Conservation (phyloP, 1,284 basidiomycete species). For the Phenoliferia sp. region DNA sequence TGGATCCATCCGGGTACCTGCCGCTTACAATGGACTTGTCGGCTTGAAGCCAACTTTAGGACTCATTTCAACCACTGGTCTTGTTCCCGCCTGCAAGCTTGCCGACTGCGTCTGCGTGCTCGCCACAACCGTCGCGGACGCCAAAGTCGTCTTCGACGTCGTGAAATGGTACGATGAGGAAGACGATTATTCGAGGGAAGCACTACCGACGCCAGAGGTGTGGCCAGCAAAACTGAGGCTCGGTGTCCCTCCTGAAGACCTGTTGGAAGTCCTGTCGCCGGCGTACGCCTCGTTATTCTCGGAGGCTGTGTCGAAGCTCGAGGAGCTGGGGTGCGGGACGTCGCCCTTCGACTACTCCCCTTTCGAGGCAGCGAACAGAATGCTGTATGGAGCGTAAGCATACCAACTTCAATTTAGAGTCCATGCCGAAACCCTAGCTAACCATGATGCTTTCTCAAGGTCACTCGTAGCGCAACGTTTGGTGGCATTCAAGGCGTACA, state of each 20-base stretch:
- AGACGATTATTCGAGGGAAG: neutral
- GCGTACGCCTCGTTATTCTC: neutral
- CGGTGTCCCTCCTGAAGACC: neutral
- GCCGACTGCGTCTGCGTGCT: constrained; percentile 11
- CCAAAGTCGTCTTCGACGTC: neutral
- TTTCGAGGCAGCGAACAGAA: constrained; percentile 5
- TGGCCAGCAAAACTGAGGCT: neutral
- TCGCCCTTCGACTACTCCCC: constrained; percentile 6
- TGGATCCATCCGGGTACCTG: constrained; percentile 11
- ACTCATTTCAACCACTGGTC: constrained; percentile 2
- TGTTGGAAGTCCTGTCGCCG: neutral
- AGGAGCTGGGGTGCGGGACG: neutral
- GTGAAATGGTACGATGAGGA: constrained; percentile 6
- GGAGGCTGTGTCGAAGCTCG: neutral
- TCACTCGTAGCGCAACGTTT: constrained; percentile 13
- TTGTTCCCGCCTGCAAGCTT: constrained; percentile 10
- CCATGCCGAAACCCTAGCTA: too few relatives aligned
- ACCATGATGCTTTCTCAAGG: neutral
- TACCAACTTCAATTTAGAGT: neutral
- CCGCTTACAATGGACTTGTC: constrained; percentile 12
- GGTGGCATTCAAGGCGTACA: constrained; percentile 11
- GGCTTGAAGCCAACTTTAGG: constrained; percentile 14
- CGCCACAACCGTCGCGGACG: constrained; percentile 3
- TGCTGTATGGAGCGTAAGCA: constrained; percentile 11
- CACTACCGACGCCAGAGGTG: neutral